Conservation (phyloP, 768 basidiomycete genomes). For the Rhizopogon vulgaris region DNA sequence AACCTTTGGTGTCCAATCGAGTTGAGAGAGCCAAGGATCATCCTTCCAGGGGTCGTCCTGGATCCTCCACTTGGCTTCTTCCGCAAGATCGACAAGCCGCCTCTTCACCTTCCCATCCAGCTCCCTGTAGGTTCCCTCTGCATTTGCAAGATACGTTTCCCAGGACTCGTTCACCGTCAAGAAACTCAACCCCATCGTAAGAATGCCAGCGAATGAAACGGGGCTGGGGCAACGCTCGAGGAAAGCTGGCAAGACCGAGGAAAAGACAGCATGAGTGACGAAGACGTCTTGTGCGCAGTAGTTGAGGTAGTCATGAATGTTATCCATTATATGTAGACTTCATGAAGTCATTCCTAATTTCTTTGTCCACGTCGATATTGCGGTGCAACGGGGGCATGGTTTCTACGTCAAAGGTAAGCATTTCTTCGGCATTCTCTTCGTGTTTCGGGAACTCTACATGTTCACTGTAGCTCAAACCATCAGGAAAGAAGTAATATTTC, state of each 20-base stretch:
- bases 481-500: constrained; percentile 62
- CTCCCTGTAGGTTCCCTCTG: constrained; percentile 70
- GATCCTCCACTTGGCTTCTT: constrained; percentile 45
- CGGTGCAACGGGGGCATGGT: constrained; percentile 88
- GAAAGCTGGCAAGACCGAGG: constrained; percentile 74
- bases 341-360: constrained; percentile 72
- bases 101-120: constrained; percentile 58
- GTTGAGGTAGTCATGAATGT: constrained; percentile 65
- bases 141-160: constrained; percentile 74
- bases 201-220: constrained; percentile 84
- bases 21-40: constrained; percentile 81
- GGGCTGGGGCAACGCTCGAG: constrained; percentile 83
- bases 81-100: constrained; percentile 64
- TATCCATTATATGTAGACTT: constrained; percentile 55
- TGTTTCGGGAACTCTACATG: constrained; percentile 63
- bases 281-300: constrained; percentile 87
- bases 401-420: constrained; percentile 92
- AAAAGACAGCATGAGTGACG: constrained; percentile 79
- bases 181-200: constrained; percentile 90
- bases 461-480: constrained; percentile 76
- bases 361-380: constrained; percentile 72
- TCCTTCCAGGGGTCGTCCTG: constrained; percentile 51
- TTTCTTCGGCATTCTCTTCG: constrained; percentile 56
- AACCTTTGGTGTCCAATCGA: constrained; percentile 93
- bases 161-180: constrained; percentile 87